These are phyloP conservation scores for Tritrichomonas musculus DNA, from an alignment of 208 protist genomes.

Conservation along the genomic window DNA sequence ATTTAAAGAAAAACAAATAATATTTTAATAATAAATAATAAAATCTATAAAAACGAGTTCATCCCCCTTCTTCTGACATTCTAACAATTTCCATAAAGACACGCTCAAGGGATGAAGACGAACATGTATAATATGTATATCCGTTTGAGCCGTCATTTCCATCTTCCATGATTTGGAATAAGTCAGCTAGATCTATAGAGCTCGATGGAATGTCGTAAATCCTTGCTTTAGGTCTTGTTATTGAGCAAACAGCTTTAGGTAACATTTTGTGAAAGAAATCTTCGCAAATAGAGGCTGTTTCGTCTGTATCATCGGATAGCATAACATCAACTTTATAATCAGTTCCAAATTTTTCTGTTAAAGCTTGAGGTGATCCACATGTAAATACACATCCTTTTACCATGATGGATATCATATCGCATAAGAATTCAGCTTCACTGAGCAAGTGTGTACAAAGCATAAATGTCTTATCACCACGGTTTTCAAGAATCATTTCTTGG, in stretches of 20 bases:
- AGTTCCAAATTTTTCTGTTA: not conserved
- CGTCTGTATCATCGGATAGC: not conserved
- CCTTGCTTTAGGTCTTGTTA: not conserved
- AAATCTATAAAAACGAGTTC: not conserved
- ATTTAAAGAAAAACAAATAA: too few species aligned
- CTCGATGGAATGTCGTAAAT: not conserved
- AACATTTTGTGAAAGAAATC: not conserved
- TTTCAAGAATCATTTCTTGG: not conserved
- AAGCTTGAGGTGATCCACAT: not conserved
- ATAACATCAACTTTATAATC: not conserved
- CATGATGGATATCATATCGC: conserved; percentile 32
- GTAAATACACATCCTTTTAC: conserved; percentile 6
- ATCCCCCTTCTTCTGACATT: not conserved
- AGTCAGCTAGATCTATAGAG: not conserved
- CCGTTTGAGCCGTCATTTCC: not conserved
- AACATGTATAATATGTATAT: conserved; percentile 8
- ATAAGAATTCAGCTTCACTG: not conserved
- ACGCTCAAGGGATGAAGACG: not conserved
- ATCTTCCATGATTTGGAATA: not conserved
- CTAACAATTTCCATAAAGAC: conserved; percentile 18
- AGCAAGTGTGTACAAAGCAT: conserved; percentile 21
- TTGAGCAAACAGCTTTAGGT: not conserved
- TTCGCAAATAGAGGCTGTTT: not conserved
- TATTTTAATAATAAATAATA: too few species aligned
- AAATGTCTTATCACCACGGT: not conserved